Evolutionary conservation across 139 green algal species (phyloP), one percentile per base, ranked within the genome.

Genomic region (Micromonas commoda): DNA sequence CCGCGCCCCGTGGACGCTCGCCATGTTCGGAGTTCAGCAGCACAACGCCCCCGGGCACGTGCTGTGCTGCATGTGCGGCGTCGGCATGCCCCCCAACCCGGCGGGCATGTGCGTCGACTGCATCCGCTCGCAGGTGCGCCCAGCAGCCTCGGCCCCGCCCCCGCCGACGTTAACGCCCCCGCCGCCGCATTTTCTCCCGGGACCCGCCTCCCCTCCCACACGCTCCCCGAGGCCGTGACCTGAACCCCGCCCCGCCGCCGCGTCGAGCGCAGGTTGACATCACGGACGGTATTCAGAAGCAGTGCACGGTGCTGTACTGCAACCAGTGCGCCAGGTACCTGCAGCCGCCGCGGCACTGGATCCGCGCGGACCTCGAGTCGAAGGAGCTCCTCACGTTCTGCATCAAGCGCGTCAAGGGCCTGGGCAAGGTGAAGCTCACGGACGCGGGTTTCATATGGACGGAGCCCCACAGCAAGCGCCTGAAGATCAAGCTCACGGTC

Each of bases 401-500:
- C 84, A 85, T 98, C 60, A 98, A 98, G 87, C 88, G 91, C 32
- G 86, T 97, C 67, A 92, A 90, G 72, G 79, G 73, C 61, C 63
- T 85, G 26, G 21, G 77, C 2, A 80, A 95, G 85, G 91, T 97
- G 5, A 97, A 98, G 87, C 92, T 99, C 16, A 88, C 98, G 52
- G 95, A 99, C 76, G 95, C 95, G n/a, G 89, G 89, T 0, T 99
- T 99, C 85, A 92, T 99, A 28, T 99, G 95, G 95, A 99, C 95
- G 24, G 95, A 99, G 88, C 95, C 95, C 1, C 95, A 99, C 86
- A 95, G 87, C 31, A 96, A 95, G 81, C 86, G 95, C 24, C 82
- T 99, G 13, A 99, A 99, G 82, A 85, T 92, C 13, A 97, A 97
- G 87, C 80, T 97, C 61, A 97, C 95, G 20, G 86, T 99, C 0